Evolutionary conservation across 2,329 filamentous ascomycete genomes (phyloP).

Genomic region (Monosporascus sp.): DNA sequence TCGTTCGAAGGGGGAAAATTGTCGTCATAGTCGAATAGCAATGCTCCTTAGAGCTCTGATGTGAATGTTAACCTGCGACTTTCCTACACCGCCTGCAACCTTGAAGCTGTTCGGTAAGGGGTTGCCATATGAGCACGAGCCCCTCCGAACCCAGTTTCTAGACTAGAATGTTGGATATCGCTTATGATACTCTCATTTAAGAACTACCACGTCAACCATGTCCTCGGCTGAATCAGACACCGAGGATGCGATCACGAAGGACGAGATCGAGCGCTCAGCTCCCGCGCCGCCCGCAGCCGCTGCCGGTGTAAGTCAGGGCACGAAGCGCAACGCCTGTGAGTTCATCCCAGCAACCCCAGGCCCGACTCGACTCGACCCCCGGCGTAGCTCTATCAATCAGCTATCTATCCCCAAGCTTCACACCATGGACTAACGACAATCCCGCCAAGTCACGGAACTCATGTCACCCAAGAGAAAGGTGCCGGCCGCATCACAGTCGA

Average conservation of each 20-base stretch:
- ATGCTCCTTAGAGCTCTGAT: too few relatives aligned
- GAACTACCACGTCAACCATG: constrained; percentile 9
- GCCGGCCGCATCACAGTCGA: constrained; percentile 3
- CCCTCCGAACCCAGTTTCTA: too few relatives aligned
- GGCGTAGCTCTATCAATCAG: too few relatives aligned
- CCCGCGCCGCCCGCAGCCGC: constrained; percentile 18
- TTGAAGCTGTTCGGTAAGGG: too few relatives aligned
- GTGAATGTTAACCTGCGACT: too few relatives aligned
- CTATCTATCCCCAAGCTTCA: too few relatives aligned
- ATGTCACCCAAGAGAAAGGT: constrained; percentile 46
- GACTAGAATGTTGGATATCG: too few relatives aligned
- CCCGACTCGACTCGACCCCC: not conserved
- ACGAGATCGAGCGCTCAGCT: constrained; percentile 34
- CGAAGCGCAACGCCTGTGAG: constrained; percentile 38
- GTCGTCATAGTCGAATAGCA: too few relatives aligned
- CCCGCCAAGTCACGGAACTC: constrained; percentile 41
- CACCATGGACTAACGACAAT: not conserved
- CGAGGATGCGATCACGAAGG: constrained; percentile 35
- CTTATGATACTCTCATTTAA: not conserved
- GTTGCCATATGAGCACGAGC: too few relatives aligned
- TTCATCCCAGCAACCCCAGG: not conserved
- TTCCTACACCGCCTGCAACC: too few relatives aligned
- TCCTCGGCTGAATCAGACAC: constrained; percentile 17
- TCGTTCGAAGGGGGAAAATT: too few relatives aligned
- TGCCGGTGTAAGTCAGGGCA: constrained; percentile 14